Conservation (phyloP, 1,139 yeast genomes). For the Diutina scorzettiae region DNA sequence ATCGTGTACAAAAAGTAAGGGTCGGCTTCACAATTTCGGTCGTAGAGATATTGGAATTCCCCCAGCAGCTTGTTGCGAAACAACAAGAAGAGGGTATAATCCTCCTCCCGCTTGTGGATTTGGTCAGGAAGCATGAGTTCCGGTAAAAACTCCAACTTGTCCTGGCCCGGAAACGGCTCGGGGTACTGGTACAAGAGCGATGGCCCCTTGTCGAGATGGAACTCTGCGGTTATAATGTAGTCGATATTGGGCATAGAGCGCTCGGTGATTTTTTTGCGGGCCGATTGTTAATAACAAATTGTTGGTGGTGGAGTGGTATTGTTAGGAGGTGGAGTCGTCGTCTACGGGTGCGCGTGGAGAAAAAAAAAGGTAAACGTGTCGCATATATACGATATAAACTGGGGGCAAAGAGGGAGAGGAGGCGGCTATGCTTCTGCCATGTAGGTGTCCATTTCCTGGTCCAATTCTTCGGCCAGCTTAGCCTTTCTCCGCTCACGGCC, state of each 20-base stretch:
- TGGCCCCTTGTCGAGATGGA: slow-evolving; percentile 47
- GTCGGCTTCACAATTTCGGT: slow-evolving; percentile 20
- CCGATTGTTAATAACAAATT: neutral
- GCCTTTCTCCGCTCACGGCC: slow-evolving; percentile 2
- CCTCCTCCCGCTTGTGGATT: slow-evolving; percentile 47
- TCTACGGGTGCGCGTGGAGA: neutral
- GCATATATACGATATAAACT: neutral
- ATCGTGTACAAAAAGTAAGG: slow-evolving; percentile 45
- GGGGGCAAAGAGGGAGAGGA: neutral
- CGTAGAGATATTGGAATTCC: slow-evolving; percentile 28
- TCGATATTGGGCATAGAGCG: slow-evolving; percentile 27
- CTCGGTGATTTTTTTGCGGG: neutral
- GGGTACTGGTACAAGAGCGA: slow-evolving; percentile 40
- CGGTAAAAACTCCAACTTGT: slow-evolving; percentile 29
- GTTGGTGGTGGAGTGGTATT: neutral
- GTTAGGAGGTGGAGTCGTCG: no score
- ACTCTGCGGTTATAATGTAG: slow-evolving; percentile 42
- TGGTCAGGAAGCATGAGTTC: slow-evolving; percentile 57
- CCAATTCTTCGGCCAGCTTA: slow-evolving; percentile 59
- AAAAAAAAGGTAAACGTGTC: neutral
- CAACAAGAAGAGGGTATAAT: slow-evolving; percentile 45
- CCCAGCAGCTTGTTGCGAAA: slow-evolving; percentile 29
- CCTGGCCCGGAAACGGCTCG: slow-evolving; percentile 28
- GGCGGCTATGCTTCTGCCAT: neutral
- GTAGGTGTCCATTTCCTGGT: slow-evolving; percentile 14